Percentiles rank a stretch among this genome's conserved stretches.
Conservation (phyloP, 2,329 filamentous ascomycete genomes). For the Ceratocystis lukuohia region DNA sequence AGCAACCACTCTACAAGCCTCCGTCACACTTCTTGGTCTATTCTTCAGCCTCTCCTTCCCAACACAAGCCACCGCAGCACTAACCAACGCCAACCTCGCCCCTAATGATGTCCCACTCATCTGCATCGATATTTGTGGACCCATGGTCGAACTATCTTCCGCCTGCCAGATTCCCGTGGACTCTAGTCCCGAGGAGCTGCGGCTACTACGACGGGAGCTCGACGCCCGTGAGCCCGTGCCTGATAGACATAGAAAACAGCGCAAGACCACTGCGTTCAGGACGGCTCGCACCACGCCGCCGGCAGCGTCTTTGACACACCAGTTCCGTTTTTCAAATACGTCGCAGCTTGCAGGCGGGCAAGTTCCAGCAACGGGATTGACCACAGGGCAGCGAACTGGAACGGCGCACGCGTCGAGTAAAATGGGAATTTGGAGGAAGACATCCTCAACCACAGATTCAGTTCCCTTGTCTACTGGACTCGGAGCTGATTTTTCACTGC, state of each 20-base stretch:
- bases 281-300: background rate
- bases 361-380: background rate
- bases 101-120: slow-evolving; percentile 29
- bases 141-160: slow-evolving; percentile 31
- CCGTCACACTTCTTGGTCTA: slow-evolving; percentile 1
- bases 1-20: background rate
- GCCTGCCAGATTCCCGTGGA: slow-evolving; percentile 26
- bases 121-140: slow-evolving; percentile 32
- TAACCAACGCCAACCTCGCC: slow-evolving; percentile 25
- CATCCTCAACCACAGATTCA: background rate
- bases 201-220: background rate
- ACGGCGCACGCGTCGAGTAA: background rate
- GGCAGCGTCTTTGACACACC: background rate
- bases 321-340: background rate
- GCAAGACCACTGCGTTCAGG: background rate
- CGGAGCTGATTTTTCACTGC: background rate
- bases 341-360: background rate
- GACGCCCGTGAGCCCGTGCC: background rate
- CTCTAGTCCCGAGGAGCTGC: background rate
- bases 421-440: background rate
- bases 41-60: slow-evolving; percentile 23
- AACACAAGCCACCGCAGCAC: slow-evolving; percentile 23
- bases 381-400: background rate
- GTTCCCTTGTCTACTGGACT: background rate
- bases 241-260: background rate